Percentiles rank a stretch among this genome's conserved stretches.
Conservation (phyloP, 78 protist species). For the Protostelium mycophagum region DNA sequence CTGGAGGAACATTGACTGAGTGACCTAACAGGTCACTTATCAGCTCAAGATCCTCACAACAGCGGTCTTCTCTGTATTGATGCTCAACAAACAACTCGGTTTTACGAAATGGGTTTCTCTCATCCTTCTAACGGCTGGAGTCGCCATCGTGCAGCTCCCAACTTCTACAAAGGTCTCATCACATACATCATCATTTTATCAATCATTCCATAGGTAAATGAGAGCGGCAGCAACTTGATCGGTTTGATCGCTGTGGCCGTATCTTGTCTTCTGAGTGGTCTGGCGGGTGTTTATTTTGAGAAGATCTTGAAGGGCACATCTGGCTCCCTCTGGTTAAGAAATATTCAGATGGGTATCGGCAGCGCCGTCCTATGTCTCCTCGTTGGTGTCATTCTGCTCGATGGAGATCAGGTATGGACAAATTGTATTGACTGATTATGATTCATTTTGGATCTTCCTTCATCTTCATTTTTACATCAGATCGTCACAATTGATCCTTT, state of each 20-base stretch:
- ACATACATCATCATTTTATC: not conserved
- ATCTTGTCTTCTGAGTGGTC: conserved; percentile 38
- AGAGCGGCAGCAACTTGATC: not conserved
- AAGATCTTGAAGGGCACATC: conserved; percentile 26
- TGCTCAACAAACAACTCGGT: conserved; percentile 27
- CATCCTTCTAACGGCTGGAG: conserved; percentile 36
- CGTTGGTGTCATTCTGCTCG: not conserved
- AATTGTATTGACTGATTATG: not conserved
- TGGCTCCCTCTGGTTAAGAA: conserved; percentile 1
- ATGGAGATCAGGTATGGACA: not conserved
- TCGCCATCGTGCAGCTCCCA: conserved; percentile 25
- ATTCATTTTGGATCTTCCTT: not conserved
- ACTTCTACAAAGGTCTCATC: not conserved
- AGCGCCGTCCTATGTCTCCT: not conserved
- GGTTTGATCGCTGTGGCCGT: conserved; percentile 37
- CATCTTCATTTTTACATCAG: not conserved
- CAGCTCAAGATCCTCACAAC: conserved; percentile 73
- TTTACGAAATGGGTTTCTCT: conserved; percentile 49
- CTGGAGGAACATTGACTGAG: not conserved
- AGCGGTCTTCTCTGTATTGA: conserved; percentile 57
- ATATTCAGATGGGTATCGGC: not conserved
- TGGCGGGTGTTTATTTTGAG: conserved; percentile 76
- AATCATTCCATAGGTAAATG: not conserved
- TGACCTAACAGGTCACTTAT: conserved; percentile 43
- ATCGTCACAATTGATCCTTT: not conserved